A percentile compares a stretch with the other conserved stretches of the same genome.
These are phyloP conservation scores for Talaromyces sp. DNA, from an alignment of 2,329 filamentous ascomycete genomes.

Conservation along the genomic window DNA sequence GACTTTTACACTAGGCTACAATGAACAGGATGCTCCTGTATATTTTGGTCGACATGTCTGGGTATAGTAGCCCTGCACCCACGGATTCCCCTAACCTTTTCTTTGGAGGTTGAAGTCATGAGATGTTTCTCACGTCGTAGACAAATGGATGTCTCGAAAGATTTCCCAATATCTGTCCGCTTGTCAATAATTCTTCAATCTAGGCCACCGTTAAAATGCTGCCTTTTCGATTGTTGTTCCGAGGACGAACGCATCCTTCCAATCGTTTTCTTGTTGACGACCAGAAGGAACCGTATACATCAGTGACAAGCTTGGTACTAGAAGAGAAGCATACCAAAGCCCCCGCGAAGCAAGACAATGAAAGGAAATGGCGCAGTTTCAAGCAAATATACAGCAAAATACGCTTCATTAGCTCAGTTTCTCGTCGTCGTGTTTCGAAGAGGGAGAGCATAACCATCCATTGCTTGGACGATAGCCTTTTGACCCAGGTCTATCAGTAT, in stretches of 20 bases:
- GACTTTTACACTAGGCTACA: not conserved
- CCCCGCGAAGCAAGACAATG: not conserved
- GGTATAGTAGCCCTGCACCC: not conserved
- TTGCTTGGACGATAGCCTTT: constrained; percentile 15
- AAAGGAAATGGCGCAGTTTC: not conserved
- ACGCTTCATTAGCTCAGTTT: not conserved
- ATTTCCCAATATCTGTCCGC: too few species aligned
- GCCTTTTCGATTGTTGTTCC: not conserved
- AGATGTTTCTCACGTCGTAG: not conserved
- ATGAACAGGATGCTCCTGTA: not conserved
- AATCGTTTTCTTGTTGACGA: not conserved
- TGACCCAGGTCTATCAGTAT: constrained; percentile 11
- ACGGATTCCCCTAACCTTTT: not conserved
- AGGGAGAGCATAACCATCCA: constrained; percentile 7
- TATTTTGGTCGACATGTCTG: not conserved
- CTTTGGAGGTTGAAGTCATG: not conserved
- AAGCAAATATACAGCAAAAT: not conserved
- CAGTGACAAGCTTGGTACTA: not conserved
- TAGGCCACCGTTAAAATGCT: not conserved
- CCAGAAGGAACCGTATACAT: not conserved
- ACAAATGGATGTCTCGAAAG: not conserved
- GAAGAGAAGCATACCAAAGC: not conserved
- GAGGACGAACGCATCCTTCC: not conserved
- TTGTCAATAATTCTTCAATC: not conserved
- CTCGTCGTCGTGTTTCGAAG: not conserved